A percentile compares a stretch with the other conserved stretches of the same genome.
These are phyloP conservation scores for Chlorella sp. DNA, from an alignment of 139 green algal genomes.

Conservation along the genomic window DNA sequence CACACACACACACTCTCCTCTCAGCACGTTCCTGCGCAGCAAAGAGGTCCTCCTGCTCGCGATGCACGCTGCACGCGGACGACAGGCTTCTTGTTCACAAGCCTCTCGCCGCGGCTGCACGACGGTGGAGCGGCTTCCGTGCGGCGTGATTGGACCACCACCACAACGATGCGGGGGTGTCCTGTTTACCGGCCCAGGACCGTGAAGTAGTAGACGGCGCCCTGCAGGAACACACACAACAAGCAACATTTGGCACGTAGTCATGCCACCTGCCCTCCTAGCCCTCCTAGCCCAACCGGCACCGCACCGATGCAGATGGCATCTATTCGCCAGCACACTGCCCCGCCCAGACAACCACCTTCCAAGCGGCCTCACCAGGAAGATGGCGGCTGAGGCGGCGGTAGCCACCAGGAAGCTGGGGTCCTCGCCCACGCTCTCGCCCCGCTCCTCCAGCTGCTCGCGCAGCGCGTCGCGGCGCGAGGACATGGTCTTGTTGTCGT, in stretches of 20 bases:
- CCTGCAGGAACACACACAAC: neutral
- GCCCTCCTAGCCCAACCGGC: too few relatives aligned
- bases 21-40: too few relatives aligned
- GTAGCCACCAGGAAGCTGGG: neutral
- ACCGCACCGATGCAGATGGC: too few relatives aligned
- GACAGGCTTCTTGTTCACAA: neutral
- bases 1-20: too few relatives aligned
- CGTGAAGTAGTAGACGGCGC: neutral
- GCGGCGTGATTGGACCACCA: too few relatives aligned
- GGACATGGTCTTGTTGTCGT: slow-evolving; percentile 12
- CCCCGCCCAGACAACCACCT: neutral
- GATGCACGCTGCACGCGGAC: neutral
- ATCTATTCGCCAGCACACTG: too few relatives aligned
- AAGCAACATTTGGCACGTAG: too few relatives aligned
- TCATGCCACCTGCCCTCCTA: too few relatives aligned
- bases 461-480: neutral
- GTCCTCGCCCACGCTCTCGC: slow-evolving; percentile 13
- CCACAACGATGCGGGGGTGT: too few relatives aligned
- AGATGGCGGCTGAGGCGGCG: neutral
- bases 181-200: neutral
- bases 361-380: neutral
- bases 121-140: too few relatives aligned
- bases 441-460: slow-evolving; percentile 8
- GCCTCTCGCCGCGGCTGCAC: too few relatives aligned
- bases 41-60: neutral